Evolutionary conservation across 2,329 filamentous ascomycete species (phyloP).

Genomic region (Daldinia eschscholtzii): DNA sequence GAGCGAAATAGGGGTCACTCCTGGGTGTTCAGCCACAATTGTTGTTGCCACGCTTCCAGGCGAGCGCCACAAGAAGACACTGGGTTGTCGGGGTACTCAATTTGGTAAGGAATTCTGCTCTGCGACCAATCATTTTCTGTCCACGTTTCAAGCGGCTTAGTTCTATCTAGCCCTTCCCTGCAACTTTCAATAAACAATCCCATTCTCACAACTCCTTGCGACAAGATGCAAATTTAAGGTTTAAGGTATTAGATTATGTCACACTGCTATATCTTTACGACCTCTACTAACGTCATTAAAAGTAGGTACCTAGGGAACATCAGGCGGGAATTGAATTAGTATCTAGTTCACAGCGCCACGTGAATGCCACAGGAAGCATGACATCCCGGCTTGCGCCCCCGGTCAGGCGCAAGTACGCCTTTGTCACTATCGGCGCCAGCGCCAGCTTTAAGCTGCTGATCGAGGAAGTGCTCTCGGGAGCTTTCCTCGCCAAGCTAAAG

Average conservation of each 20-base stretch:
- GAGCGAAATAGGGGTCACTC: constrained; percentile 6
- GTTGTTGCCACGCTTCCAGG: neutral
- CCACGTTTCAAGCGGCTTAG: neutral
- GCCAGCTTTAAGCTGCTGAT: constrained; percentile 83
- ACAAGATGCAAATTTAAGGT: neutral
- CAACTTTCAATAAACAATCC: too few species aligned
- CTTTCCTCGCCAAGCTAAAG: constrained; percentile 73
- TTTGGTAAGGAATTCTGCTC: constrained; percentile 2
- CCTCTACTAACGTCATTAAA: neutral
- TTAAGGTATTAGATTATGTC: constrained; percentile 1
- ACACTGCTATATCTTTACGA: neutral
- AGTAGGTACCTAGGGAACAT: neutral
- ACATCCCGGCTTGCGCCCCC: neutral
- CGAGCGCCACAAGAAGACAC: neutral
- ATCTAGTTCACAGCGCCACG: neutral
- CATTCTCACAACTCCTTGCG: too few species aligned
- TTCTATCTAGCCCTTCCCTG: neutral
- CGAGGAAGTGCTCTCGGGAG: constrained; percentile 69
- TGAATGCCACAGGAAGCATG: neutral
- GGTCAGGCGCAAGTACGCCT: constrained; percentile 61
- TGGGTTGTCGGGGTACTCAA: too few species aligned
- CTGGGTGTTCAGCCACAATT: neutral
- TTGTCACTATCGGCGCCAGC: constrained; percentile 94
- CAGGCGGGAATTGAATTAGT: neutral
- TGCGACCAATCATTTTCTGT: neutral